Base-by-base conservation (phyloP, 345 rosid species). In the Linum lewisii region DNA sequence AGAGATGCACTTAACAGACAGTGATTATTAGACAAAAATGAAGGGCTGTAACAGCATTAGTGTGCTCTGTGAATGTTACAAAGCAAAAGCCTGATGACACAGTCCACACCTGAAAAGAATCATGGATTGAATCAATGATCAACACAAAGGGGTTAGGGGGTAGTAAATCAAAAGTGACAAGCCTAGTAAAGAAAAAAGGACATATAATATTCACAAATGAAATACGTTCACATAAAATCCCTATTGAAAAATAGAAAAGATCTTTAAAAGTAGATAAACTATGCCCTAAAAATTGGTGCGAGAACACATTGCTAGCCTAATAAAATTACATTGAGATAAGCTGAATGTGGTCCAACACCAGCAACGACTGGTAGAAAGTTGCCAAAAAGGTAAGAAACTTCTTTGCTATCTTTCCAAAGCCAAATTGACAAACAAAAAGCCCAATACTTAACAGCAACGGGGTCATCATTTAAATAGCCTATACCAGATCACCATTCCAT, bases 1-100 rank as follows among this genome's bases (percentile, higher is more conserved):
- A 93, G 78, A 63, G 99, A 93, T 57, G 96, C 96, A 52, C 95
- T 93, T 55, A 89, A 75, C 58, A 93, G 94, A 47, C 86, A 82
- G 64, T 89, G 79, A 66, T 87, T 93, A 75, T 89, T 91, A 71
- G 99, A 87, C 90, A 79, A 79, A 93, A 93, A 81, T 93, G 96
- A 62, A 93, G 89, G 19, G 97, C 97, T 44, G 95, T 85, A 60
- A 93, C 81, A n/a, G 94, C 86, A 70, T 93, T 89, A 19, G 90
- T 85, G 74, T 93, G 97, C 75, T 93, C 99, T 1, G 92, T 76
- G 76, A 93, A 93, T 21, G 99, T 93, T 51, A 89, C 86, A 72
- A 89, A 89, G 82, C 95, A 93, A 71, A 91, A 85, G 66, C 97
- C 95, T n/a, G 97, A 89, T 18, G 87, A 72, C 64, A 79, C 91